Percentiles rank a stretch among this genome's conserved stretches.
Evolutionary conservation across 352 stramenopile species (phyloP).

Genomic region (Globisporangium rhizosaccharum): DNA sequence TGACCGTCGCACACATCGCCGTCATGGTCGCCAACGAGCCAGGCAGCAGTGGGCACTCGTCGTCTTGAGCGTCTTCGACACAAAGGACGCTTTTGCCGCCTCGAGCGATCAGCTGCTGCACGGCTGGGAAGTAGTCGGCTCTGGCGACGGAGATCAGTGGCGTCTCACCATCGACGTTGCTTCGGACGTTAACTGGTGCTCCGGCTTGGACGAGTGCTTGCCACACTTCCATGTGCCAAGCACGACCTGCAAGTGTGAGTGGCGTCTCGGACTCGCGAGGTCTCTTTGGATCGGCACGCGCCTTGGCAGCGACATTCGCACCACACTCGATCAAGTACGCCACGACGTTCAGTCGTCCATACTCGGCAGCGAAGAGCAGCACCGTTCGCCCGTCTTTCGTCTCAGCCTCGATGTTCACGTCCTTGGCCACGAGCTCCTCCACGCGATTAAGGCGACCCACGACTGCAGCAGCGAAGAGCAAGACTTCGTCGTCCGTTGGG

Average conservation of each 20-base stretch:
- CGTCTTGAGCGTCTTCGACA: background rate
- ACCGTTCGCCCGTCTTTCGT: background rate
- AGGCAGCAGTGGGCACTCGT: slow-evolving; percentile 1
- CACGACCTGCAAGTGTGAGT: slow-evolving; percentile 1
- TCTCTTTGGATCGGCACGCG: background rate
- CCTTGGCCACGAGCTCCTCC: background rate
- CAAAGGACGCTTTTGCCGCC: background rate
- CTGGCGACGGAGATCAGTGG: background rate
- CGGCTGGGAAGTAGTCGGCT: background rate
- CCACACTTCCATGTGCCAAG: background rate
- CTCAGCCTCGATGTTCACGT: background rate
- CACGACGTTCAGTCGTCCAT: background rate
- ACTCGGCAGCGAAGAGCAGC: background rate
- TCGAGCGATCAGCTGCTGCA: background rate
- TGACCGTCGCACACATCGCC: background rate
- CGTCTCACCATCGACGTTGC: background rate
- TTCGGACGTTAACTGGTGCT: background rate
- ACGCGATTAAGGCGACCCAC: background rate
- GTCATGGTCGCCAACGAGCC: background rate
- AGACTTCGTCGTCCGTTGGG: background rate
- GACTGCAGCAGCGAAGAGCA: background rate
- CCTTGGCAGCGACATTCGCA: background rate
- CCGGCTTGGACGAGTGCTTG: slow-evolving; percentile 1
- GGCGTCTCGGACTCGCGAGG: background rate
- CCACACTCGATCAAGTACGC: background rate